Evolutionary conservation across 495 filamentous ascomycete species (phyloP).

Genomic region (Saxophila tyrrhenica): DNA sequence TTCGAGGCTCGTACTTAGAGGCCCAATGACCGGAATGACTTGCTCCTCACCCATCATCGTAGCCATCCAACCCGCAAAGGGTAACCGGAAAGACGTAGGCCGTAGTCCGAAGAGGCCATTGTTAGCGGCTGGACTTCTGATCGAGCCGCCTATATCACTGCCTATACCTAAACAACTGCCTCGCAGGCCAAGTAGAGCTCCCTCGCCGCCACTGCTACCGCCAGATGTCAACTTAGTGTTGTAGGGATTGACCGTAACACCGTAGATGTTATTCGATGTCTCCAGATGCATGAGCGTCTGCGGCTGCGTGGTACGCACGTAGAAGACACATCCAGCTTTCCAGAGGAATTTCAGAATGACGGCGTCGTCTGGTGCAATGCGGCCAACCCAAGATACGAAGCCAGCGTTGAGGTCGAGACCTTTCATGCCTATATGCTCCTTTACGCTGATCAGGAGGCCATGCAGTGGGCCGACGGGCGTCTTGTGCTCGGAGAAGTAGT

Average conservation of each 20-base stretch:
- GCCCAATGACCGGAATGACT: conserved; percentile 51
- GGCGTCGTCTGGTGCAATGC: conserved; percentile 32
- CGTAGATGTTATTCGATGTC: conserved; percentile 46
- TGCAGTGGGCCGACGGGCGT: conserved; percentile 51
- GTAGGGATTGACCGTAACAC: conserved; percentile 47
- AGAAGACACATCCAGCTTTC: conserved; percentile 39
- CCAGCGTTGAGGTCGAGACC: conserved; percentile 40
- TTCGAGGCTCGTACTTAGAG: conserved; percentile 48
- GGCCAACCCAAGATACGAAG: conserved; percentile 37
- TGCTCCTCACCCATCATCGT: conserved; percentile 47
- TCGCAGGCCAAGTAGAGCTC: conserved; percentile 46
- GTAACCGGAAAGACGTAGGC: conserved; percentile 49
- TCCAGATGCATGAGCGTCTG: conserved; percentile 53
- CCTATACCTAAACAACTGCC: conserved; percentile 56
- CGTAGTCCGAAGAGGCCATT: conserved; percentile 55
- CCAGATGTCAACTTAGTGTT: conserved; percentile 47
- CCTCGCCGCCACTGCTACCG: conserved; percentile 57
- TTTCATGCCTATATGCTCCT: conserved; percentile 53
- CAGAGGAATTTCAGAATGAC: conserved; percentile 37
- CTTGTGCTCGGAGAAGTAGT: conserved; percentile 22
- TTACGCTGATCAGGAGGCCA: conserved; percentile 56
- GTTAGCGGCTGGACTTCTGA: conserved; percentile 52
- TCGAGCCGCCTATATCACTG: conserved; percentile 50
- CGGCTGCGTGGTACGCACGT: conserved; percentile 45
- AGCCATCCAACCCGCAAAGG: conserved; percentile 36